phyloP scores from a whole-genome alignment of 495 filamentous ascomycete species.

The Poronia punctata region DNA sequence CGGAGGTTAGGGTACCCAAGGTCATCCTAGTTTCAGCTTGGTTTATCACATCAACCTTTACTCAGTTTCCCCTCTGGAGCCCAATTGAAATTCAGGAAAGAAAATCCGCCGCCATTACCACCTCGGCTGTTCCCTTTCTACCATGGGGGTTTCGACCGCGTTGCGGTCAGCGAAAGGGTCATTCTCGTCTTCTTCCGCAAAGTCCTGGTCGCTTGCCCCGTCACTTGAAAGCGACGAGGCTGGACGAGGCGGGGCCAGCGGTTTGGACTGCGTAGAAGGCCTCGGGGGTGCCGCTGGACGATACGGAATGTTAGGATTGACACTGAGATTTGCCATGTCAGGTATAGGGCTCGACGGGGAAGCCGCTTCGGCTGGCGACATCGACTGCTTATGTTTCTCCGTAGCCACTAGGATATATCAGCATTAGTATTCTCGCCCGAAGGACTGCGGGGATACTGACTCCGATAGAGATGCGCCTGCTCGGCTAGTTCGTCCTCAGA shows the following conservation, averaged over 20 bases:
- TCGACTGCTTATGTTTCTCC: slow-evolving; percentile 41
- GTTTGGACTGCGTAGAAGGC: slow-evolving; percentile 34
- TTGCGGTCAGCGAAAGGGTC: slow-evolving; percentile 76
- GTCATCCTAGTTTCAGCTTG: too few relatives aligned
- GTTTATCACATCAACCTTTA: too few relatives aligned
- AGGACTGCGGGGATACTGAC: slow-evolving; percentile 22
- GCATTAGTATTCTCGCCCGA: slow-evolving; percentile 1
- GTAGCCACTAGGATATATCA: slow-evolving; percentile 37
- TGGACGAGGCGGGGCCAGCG: slow-evolving; percentile 27
- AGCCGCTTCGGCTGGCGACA: slow-evolving; percentile 29
- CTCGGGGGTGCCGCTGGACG: slow-evolving; percentile 37
- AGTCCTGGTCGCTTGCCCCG: slow-evolving; percentile 34
- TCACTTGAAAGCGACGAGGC: slow-evolving; percentile 12
- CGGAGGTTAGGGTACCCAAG: too few relatives aligned
- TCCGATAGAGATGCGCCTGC: slow-evolving; percentile 48
- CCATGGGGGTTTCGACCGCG: slow-evolving; percentile 54
- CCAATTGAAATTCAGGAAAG: too few relatives aligned
- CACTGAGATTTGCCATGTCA: slow-evolving; percentile 32
- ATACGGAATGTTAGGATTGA: slow-evolving; percentile 27
- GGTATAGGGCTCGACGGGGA: slow-evolving; percentile 18
- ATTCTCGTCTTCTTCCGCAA: slow-evolving; percentile 59
- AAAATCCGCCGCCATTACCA: too few relatives aligned
- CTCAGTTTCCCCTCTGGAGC: too few relatives aligned
- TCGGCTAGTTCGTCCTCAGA: slow-evolving; percentile 65
- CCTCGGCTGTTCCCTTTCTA: slow-evolving; percentile 47